phyloP scores from a whole-genome alignment of 2,329 filamentous ascomycete genomes.

The Lachnellula subtilissima region DNA sequence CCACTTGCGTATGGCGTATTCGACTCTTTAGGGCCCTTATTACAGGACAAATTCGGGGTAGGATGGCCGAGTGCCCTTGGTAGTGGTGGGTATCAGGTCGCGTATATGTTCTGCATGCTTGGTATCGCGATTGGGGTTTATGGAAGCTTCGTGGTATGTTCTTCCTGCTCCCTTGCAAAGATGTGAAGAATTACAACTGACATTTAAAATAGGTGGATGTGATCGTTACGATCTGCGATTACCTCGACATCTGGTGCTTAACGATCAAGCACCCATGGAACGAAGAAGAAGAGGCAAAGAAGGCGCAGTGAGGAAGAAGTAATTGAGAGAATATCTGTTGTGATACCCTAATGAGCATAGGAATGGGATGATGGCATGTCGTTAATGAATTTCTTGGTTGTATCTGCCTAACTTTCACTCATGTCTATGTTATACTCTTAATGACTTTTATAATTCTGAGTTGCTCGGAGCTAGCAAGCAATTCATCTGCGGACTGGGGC shows the following conservation, averaged over 20 bases:
- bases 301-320: constrained; percentile 14
- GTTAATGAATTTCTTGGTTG: neutral
- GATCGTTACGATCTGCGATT: constrained; percentile 96
- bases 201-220: constrained; percentile 61
- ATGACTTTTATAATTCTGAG: too few species aligned
- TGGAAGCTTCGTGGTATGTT: constrained; percentile 77
- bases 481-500: too few species aligned
- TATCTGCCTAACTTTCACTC: too few species aligned
- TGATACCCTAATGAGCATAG: neutral
- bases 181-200: neutral
- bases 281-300: constrained; percentile 33
- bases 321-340: neutral
- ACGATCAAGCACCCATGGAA: constrained; percentile 82
- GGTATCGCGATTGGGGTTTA: constrained; percentile 87
- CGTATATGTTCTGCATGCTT: constrained; percentile 84
- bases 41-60: constrained; percentile 50
- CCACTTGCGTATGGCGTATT: constrained; percentile 74
- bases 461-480: too few species aligned
- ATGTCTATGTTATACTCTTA: too few species aligned
- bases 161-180: neutral
- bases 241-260: constrained; percentile 96
- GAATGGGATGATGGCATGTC: neutral
- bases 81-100: constrained; percentile 77
- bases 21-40: constrained; percentile 70
- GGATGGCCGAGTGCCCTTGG: constrained; percentile 77